Evolutionary conservation across 1,139 yeast genomes (phyloP), one percentile per base, ranked within the genome.

Genomic region (Suhomyces ambrosiae): DNA sequence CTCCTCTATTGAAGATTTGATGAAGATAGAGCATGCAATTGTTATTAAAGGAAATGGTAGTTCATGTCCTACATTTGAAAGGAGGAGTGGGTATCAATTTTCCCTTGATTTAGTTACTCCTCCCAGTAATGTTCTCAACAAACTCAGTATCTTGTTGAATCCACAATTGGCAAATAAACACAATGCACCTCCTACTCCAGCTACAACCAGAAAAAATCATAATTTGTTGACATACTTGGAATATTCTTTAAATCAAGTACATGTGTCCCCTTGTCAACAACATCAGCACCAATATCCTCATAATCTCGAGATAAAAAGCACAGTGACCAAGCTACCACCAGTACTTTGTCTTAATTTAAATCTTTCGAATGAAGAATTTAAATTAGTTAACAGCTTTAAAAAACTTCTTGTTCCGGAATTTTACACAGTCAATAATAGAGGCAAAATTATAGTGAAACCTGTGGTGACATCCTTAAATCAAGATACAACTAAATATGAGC

Each of bases 391-490:
- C 25, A 54, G 64, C 26, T 65, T 65, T 24, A 68, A 69, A 30
- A 71, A 74, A 30, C 83, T 92, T 89, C 60, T 85, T 5, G 71
- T 72, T 7, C 77, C 80, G 2, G 80, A 74, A 42, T 82, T 83
- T 53, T 79, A 71, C 48, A 77, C 78, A 5, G 44, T 58, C 9
- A 48, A 40, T 27, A 41, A 46, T 33, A 46, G 44, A 30, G 35
- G 27, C 19, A 44, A 64, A 33, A 63, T 70, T 19, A 46, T 60
- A n/a, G 56, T 76, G 36, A 70, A 65, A 41, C 61, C 65, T 4
- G 57, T 56, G 17, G 56, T 58, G 4, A 58, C 66, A 60, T 72
- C 48, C 41, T 59, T 39, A 49, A 57, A 40, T 52, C 35, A 38
- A 10, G 61, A 48, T 42, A 64, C 65, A 13, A 61, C 56, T 12